phyloP scores from a whole-genome alignment of 2,329 filamentous ascomycete genomes.

The Harringtonia aguacate region DNA sequence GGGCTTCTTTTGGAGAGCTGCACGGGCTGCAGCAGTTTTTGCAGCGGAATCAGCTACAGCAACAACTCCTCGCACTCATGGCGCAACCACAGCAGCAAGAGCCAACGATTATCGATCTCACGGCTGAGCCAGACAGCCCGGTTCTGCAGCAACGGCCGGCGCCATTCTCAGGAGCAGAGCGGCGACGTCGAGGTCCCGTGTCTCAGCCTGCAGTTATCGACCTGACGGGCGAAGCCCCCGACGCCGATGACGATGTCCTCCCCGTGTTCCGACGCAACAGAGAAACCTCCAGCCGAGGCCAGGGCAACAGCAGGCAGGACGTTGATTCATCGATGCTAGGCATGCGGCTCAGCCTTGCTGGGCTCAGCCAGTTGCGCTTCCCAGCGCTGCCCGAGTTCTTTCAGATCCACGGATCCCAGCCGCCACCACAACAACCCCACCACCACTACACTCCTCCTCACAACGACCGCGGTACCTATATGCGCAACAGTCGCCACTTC shows the following conservation, averaged over 20 bases:
- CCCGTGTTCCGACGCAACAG: neutral
- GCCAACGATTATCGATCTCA: constrained; percentile 35
- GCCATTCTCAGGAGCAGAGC: neutral
- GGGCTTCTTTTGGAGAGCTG: too few relatives aligned
- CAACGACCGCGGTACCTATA: neutral
- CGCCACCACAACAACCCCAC: neutral
- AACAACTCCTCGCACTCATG: neutral
- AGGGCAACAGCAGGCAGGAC: neutral
- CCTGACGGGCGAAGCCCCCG: constrained; percentile 25
- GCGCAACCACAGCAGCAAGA: neutral
- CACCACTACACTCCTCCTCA: neutral
- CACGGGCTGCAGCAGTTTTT: too few relatives aligned
- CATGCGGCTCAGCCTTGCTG: neutral
- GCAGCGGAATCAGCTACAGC: neutral
- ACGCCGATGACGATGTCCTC: neutral
- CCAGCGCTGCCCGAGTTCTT: neutral
- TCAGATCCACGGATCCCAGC: neutral
- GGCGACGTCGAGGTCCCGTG: constrained; percentile 10
- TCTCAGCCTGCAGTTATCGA: constrained; percentile 33
- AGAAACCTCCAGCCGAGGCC: neutral
- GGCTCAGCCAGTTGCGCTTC: neutral
- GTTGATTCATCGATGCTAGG: neutral
- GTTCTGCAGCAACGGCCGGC: constrained; percentile 13
- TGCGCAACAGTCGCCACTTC: neutral
- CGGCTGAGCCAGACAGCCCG: constrained; percentile 38